Evolutionary conservation across 208 protist species (phyloP).

Genomic region (Leishmania aethiopica): DNA sequence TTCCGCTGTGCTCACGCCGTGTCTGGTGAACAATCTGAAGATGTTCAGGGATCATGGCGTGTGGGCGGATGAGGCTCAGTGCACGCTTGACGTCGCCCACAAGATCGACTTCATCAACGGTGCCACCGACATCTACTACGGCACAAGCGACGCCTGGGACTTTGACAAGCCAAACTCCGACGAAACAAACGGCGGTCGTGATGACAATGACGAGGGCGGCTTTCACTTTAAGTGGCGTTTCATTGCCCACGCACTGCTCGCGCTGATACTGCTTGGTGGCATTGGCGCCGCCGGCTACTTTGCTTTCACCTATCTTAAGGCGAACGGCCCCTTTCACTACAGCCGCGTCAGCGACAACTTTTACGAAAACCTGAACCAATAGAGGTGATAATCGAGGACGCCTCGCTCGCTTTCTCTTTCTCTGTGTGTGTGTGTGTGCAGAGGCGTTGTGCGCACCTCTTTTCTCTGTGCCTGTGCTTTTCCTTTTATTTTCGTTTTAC

Average conservation of each 20-base stretch:
- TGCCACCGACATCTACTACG: constrained; percentile 37
- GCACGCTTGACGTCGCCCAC: constrained; percentile 16
- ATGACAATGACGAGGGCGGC: neutral
- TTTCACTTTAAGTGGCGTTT: neutral
- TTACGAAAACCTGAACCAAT: constrained; percentile 48
- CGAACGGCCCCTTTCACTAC: constrained; percentile 14
- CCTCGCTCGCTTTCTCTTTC: neutral
- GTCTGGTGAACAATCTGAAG: constrained; percentile 41
- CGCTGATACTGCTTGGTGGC: constrained; percentile 13
- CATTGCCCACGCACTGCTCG: constrained; percentile 10
- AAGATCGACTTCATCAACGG: constrained; percentile 44
- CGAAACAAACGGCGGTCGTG: constrained; percentile 29
- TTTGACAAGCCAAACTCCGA: constrained; percentile 47
- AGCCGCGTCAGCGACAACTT: constrained; percentile 53
- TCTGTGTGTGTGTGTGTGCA: neutral
- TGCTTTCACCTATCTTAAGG: constrained; percentile 14
- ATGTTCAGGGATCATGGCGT: constrained; percentile 12
- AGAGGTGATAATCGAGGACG: neutral
- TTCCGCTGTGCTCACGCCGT: constrained; percentile 24
- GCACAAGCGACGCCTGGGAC: constrained; percentile 51
- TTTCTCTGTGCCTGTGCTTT: neutral
- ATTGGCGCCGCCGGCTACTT: constrained; percentile 15
- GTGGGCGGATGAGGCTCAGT: constrained; percentile 37
- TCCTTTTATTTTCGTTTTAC: neutral
- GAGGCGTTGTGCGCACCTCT: neutral